Evolutionary conservation across 1,284 basidiomycete genomes (phyloP).

Genomic region (Fomitopsis pinicola): DNA sequence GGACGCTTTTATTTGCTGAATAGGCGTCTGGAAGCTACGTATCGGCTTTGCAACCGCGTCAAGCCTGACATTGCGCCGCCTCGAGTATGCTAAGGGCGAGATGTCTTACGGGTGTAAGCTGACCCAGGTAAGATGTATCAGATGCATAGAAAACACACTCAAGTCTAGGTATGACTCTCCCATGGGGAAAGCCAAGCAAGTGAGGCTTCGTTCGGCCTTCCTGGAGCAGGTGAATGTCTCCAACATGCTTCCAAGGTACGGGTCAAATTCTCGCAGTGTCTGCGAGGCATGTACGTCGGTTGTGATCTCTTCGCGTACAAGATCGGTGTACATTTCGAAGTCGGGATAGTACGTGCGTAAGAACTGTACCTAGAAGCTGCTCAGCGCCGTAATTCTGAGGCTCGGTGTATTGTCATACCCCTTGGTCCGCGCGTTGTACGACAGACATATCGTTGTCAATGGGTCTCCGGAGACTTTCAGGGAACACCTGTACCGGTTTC

Average conservation of each 20-base stretch:
- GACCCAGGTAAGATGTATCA: not conserved
- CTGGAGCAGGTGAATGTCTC: conserved; percentile 34
- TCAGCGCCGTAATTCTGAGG: not conserved
- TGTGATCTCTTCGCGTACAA: conserved; percentile 52
- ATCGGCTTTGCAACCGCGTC: conserved; percentile 38
- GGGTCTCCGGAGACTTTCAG: conserved; percentile 43
- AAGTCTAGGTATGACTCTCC: conserved; percentile 54
- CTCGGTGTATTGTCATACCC: conserved; percentile 37
- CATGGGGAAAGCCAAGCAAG: conserved; percentile 54
- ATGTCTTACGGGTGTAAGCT: conserved; percentile 37
- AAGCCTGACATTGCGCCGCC: conserved; percentile 30
- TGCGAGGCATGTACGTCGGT: conserved; percentile 35
- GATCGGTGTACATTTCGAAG: conserved; percentile 59
- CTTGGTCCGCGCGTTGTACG: conserved; percentile 52
- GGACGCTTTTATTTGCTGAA: conserved; percentile 21
- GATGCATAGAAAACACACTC: conserved; percentile 39
- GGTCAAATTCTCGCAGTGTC: conserved; percentile 45
- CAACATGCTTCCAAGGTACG: conserved; percentile 49
- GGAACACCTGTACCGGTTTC: conserved; percentile 44
- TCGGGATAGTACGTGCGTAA: conserved; percentile 66
- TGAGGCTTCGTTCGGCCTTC: conserved; percentile 21
- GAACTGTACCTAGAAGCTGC: conserved; percentile 51
- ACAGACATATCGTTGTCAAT: conserved; percentile 28
- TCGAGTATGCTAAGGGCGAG: conserved; percentile 35
- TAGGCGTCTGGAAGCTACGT: conserved; percentile 49